Conservation (phyloP, 257 asterid species). For the Solanum pimpinellifolium region DNA sequence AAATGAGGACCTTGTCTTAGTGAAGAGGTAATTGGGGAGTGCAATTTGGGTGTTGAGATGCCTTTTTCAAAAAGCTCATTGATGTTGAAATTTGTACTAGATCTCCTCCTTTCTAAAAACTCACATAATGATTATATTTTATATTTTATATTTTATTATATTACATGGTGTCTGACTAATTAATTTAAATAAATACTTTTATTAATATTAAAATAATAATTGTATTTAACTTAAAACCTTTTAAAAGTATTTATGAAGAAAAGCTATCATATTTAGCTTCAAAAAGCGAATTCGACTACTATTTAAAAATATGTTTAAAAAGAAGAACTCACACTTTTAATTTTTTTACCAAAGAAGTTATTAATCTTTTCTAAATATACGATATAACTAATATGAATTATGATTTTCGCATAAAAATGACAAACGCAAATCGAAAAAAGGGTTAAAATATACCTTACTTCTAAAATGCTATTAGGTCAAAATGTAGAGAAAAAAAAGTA, state of each 20-base stretch:
- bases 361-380: too few relatives aligned
- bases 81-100: conserved; percentile 17
- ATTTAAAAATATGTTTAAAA: background rate
- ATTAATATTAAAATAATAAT: background rate
- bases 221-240: background rate
- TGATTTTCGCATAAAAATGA: background rate
- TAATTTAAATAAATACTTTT: background rate
- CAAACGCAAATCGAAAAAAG: background rate
- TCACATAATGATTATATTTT: background rate
- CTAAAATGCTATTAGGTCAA: background rate
- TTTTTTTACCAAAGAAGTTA: too few relatives aligned
- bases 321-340: background rate
- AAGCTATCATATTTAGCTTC: background rate
- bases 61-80: conserved; percentile 9
- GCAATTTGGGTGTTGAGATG: conserved; percentile 6
- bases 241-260: background rate
- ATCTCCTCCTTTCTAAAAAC: background rate
- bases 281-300: background rate
- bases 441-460: background rate
- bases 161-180: background rate
- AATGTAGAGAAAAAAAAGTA: background rate
- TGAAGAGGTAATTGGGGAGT: conserved; percentile 2
- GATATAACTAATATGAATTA: background rate
- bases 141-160: background rate
- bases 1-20: conserved; percentile 16